These are phyloP conservation scores for barley (Hordeum vulgare) DNA, from an alignment of 176 grass and related monocot genomes.

Conservation along the genomic window MorexV3_pseudomolecules_assembly NC_058520.1:298895618-298896117, in stretches of 20 bases:
- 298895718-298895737: constrained; percentile 16
- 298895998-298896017: not conserved
- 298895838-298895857: constrained; percentile 73
- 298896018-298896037: no score
- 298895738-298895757: constrained; percentile 63
- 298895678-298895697: constrained; percentile 69
- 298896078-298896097: no score
- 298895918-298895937: constrained; percentile 9
- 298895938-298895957: not conserved
- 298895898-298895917: constrained; percentile 20
- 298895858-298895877: constrained; percentile 44
- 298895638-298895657: constrained; percentile 76
- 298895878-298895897: constrained; percentile 38
- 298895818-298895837: constrained; percentile 48
- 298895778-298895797: constrained; percentile 69
- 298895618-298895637: constrained; percentile 39
- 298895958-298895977: constrained; percentile 23
- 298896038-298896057: no score
- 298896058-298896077: no score
- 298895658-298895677: constrained; percentile 49
- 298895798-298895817: constrained; percentile 73
- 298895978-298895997: constrained; percentile 17
- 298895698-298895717: not conserved
- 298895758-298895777: constrained; percentile 69
- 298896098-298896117: no score